Evolutionary conservation across 371 early-diverging fungal genomes (phyloP).

Genomic region (Actinomortierella ambigua): DNA sequence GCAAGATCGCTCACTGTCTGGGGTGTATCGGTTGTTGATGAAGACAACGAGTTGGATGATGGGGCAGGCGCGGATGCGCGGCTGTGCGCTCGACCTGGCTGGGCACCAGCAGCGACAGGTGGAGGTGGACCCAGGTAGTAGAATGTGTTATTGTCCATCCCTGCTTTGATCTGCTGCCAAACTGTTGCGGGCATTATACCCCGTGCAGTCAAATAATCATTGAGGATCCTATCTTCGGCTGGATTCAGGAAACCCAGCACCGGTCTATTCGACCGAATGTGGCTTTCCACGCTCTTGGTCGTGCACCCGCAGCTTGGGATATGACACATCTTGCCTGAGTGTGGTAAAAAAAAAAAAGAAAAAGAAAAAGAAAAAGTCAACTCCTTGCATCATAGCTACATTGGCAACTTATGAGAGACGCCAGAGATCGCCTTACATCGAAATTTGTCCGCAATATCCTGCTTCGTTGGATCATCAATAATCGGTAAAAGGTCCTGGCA

Average conservation of each 20-base stretch:
- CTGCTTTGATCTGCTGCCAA: constrained; percentile 33
- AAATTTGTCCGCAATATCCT: constrained; percentile 12
- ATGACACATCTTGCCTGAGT: constrained; percentile 36
- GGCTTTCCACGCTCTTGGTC: constrained; percentile 15
- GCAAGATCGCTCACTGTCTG: no score
- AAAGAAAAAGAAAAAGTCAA: no score
- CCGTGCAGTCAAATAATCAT: constrained; percentile 12
- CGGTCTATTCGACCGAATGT: neutral
- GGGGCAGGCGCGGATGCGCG: no score
- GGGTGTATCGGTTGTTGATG: no score
- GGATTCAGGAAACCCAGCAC: constrained; percentile 14
- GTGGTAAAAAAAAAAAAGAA: no score
- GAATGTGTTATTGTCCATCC: constrained; percentile 21
- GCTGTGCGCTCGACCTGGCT: no score
- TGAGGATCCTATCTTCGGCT: constrained; percentile 9
- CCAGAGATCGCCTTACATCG: constrained; percentile 15
- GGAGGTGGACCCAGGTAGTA: constrained; percentile 15
- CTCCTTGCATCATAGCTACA: no score
- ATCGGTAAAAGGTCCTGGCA: constrained; percentile 21
- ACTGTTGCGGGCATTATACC: constrained; percentile 1
- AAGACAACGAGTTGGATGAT: no score
- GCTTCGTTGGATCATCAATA: constrained; percentile 6
- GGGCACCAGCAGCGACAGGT: neutral
- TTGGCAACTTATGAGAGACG: no score
- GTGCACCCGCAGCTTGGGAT: constrained; percentile 26